Percentiles rank a stretch among this genome's conserved stretches.
phyloP scores from a whole-genome alignment of 805 yeast genomes.

The Aciculoconidium aculeatum region DNA sequence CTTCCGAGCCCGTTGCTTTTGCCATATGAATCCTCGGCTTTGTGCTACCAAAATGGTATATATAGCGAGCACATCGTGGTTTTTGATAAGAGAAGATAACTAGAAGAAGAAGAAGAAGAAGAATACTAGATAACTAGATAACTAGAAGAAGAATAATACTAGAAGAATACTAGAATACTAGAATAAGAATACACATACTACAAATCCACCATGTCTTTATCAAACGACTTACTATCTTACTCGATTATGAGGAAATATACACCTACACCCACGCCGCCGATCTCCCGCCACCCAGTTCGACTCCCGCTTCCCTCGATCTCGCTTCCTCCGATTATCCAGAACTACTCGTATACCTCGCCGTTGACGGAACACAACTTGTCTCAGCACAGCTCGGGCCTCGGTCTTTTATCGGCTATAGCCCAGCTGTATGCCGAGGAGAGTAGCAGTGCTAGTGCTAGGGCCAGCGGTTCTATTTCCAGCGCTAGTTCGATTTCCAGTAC shows the following conservation, averaged over 20 bases:
- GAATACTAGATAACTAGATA: no score
- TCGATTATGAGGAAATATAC: constrained; percentile 38
- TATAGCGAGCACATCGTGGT: no score
- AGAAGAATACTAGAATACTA: no score
- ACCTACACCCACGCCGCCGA: background rate
- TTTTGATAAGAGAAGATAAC: no score
- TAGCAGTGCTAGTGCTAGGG: background rate
- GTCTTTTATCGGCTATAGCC: constrained; percentile 6
- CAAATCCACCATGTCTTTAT: constrained; percentile 13
- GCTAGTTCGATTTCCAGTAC: constrained; percentile 4
- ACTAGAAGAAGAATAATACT: no score
- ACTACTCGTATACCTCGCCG: constrained; percentile 1
- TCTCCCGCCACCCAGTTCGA: background rate
- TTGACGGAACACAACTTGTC: constrained; percentile 6
- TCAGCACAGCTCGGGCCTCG: constrained; percentile 5
- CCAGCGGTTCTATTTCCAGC: constrained; percentile 3
- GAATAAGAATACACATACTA: constrained; percentile 1
- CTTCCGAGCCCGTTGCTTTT: no score
- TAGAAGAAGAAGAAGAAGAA: no score
- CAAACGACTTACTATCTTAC: constrained; percentile 33
- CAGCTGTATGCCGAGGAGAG: constrained; percentile 3
- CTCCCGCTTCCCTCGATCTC: constrained; percentile 2
- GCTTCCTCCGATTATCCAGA: background rate
- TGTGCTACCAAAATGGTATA: no score
- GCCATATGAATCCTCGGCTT: no score